phyloP scores from a whole-genome alignment of 805 yeast species.

The Candida montana region DNA sequence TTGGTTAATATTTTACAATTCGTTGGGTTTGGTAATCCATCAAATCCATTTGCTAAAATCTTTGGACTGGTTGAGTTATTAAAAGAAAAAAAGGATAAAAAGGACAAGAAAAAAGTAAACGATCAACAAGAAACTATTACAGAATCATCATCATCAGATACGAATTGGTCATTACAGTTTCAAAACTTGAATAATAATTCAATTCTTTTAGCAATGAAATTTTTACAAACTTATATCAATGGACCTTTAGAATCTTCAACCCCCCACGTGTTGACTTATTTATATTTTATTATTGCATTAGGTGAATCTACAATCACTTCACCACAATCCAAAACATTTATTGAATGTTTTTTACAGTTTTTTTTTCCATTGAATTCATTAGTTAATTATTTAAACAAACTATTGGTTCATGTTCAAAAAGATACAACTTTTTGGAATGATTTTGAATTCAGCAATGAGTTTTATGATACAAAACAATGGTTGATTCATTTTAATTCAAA shows the following conservation, averaged over 20 bases:
- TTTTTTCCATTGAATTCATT: constrained; percentile 67
- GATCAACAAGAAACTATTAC: background rate
- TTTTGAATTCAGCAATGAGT: constrained; percentile 14
- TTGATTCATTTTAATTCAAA: constrained; percentile 48
- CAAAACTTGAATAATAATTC: constrained; percentile 41
- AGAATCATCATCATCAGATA: constrained; percentile 27
- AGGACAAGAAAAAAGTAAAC: constrained; percentile 45
- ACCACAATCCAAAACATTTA: constrained; percentile 42
- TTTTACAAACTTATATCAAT: constrained; percentile 55
- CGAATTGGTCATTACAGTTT: constrained; percentile 5
- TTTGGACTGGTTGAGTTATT: constrained; percentile 69
- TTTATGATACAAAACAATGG: constrained; percentile 22
- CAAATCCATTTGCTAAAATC: constrained; percentile 70
- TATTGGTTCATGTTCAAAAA: constrained; percentile 33
- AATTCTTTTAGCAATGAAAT: constrained; percentile 62
- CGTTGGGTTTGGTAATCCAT: constrained; percentile 72
- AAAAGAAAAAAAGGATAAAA: constrained; percentile 65
- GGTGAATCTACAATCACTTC: constrained; percentile 46
- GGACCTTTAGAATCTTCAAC: constrained; percentile 67
- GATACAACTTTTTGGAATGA: constrained; percentile 12
- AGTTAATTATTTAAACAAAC: constrained; percentile 56
- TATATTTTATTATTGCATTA: constrained; percentile 62
- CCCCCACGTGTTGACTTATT: constrained; percentile 73
- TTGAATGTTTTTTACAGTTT: constrained; percentile 46
- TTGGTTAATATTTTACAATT: constrained; percentile 69